Evolutionary conservation across 331 rosid genomes (phyloP).

Genomic region (Spiraea crenata): DNA sequence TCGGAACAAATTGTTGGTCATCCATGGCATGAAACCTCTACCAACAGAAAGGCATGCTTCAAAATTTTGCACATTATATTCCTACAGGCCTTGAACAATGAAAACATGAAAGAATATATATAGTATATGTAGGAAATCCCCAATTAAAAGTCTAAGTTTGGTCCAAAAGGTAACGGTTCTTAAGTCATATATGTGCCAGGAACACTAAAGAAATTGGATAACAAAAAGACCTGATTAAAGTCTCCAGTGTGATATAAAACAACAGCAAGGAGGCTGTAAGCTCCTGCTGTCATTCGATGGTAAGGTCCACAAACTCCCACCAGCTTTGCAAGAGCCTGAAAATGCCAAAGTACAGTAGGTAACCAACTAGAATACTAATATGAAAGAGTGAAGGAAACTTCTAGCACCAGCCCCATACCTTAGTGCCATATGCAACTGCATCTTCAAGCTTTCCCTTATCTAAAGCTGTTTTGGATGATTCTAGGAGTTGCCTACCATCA

Average conservation of each 20-base stretch:
- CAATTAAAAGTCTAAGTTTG: neutral
- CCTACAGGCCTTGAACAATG: neutral
- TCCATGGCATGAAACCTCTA: slow-evolving; percentile 22
- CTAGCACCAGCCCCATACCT: slow-evolving; percentile 48
- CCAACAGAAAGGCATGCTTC: neutral
- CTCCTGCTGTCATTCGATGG: slow-evolving; percentile 98
- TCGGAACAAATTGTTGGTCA: slow-evolving; percentile 24
- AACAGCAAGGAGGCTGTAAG: slow-evolving; percentile 99
- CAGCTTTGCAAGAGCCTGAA: slow-evolving; percentile 95
- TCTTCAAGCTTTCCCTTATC: slow-evolving; percentile 99
- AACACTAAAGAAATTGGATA: slow-evolving; percentile 25
- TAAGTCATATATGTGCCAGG: slow-evolving; percentile 13
- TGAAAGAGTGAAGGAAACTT: slow-evolving; percentile 4
- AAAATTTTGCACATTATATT: slow-evolving; percentile 4
- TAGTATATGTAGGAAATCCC: neutral
- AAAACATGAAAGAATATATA: neutral
- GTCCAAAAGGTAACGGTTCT: neutral
- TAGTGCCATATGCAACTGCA: slow-evolving; percentile 91
- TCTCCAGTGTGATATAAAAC: slow-evolving; percentile 98
- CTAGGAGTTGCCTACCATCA: slow-evolving; percentile 97
- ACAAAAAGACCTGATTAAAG: slow-evolving; percentile 77
- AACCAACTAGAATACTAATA: slow-evolving; percentile 15
- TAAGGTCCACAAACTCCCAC: slow-evolving; percentile 98
- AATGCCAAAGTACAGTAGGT: slow-evolving; percentile 28
- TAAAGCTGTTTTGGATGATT: slow-evolving; percentile 94